These are phyloP conservation scores for Diaporthe velutina DNA, from an alignment of 2,329 filamentous ascomycete genomes.

Conservation along the genomic window DNA sequence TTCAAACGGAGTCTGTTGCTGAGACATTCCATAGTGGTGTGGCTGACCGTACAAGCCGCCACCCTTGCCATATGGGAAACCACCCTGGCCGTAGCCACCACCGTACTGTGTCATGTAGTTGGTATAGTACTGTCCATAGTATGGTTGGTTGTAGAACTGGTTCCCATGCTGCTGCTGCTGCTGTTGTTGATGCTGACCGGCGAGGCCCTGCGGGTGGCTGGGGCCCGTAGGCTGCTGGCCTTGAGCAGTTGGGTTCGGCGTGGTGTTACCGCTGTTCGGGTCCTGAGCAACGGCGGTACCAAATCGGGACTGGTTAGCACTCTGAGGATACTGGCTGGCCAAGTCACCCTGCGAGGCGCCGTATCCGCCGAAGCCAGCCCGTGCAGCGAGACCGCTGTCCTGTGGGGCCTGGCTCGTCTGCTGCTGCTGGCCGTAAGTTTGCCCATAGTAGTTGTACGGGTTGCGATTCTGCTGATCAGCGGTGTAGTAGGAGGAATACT, in stretches of 20 bases:
- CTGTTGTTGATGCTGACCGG: slow-evolving; percentile 55
- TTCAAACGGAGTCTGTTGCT: slow-evolving; percentile 69
- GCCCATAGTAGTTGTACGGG: slow-evolving; percentile 82
- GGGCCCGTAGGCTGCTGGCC: slow-evolving; percentile 55
- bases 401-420: slow-evolving; percentile 81
- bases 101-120: slow-evolving; percentile 69
- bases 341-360: slow-evolving; percentile 73
- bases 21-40: slow-evolving; percentile 66
- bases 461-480: slow-evolving; percentile 79
- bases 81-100: slow-evolving; percentile 65
- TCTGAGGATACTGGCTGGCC: slow-evolving; percentile 80
- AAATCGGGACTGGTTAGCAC: slow-evolving; percentile 74
- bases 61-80: slow-evolving; percentile 69
- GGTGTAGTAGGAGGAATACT: slow-evolving; percentile 90
- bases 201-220: slow-evolving; percentile 53
- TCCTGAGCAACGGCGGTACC: slow-evolving; percentile 73
- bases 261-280: slow-evolving; percentile 90
- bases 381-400: slow-evolving; percentile 56
- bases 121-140: slow-evolving; percentile 75
- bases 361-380: slow-evolving; percentile 80
- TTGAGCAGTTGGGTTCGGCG: slow-evolving; percentile 82
- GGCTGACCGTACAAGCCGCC: slow-evolving; percentile 67
- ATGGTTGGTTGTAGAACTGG: slow-evolving; percentile 66
- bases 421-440: slow-evolving; percentile 74
- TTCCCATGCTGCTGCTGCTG: slow-evolving; percentile 54